Evolutionary conservation across 139 green algal species (phyloP).

Genomic region (Nannochloris sp.): DNA sequence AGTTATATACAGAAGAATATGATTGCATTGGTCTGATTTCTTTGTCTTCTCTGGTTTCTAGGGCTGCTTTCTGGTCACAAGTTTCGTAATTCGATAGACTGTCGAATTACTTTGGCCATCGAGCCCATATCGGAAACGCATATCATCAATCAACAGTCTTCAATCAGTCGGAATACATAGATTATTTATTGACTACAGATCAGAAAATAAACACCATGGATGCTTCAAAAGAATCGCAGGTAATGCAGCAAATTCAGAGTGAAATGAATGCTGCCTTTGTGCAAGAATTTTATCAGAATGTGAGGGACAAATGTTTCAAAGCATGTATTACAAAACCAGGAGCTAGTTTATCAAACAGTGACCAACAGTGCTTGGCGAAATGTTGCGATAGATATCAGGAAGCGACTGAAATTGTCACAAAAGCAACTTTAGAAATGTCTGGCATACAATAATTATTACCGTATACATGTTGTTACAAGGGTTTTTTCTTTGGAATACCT

Average conservation of each 20-base stretch:
- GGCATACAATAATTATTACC: conserved; percentile 19
- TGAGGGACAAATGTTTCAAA: conserved; percentile 93
- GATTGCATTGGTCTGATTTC: no score
- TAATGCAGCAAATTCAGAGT: conserved; percentile 19
- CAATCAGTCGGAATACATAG: no score
- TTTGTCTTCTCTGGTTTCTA: no score
- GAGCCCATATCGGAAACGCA: no score
- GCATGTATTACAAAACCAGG: conserved; percentile 79
- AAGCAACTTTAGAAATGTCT: conserved; percentile 30
- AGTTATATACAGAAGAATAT: no score
- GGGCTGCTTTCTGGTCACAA: no score
- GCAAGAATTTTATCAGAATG: conserved; percentile 51
- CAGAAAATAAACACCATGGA: no score
- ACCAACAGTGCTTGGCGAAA: conserved; percentile 76
- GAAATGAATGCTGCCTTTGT: conserved; percentile 29
- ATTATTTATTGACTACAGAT: no score
- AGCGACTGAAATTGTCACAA: conserved; percentile 35
- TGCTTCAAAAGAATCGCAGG: no score
- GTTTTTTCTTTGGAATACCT: conserved; percentile 54
- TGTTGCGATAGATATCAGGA: conserved; percentile 69
- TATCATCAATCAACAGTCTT: no score
- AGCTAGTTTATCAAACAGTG: conserved; percentile 72
- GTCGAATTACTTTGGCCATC: no score
- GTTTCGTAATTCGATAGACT: no score
- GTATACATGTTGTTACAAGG: conserved; percentile 29